Conservation (phyloP, 2,329 filamentous ascomycete genomes). For the Alternaria longipes region DNA sequence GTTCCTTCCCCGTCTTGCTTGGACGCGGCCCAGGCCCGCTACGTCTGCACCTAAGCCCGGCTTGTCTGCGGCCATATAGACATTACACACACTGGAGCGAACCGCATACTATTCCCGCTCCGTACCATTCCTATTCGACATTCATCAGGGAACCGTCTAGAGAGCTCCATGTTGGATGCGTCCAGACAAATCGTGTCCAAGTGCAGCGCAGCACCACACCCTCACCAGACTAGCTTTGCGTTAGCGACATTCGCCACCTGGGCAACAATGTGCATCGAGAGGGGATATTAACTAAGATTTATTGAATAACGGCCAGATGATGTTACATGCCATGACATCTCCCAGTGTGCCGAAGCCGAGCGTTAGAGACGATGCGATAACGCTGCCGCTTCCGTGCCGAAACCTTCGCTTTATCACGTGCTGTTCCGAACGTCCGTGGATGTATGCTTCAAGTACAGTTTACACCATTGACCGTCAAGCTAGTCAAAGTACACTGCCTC, state of each 20-base stretch:
- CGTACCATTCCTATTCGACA: constrained; percentile 33
- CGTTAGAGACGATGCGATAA: background rate
- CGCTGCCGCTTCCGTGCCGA: background rate
- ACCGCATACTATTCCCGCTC: constrained; percentile 18
- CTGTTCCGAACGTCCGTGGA: background rate
- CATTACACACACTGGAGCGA: constrained; percentile 7
- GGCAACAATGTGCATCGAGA: constrained; percentile 1
- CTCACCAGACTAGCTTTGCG: constrained; percentile 14
- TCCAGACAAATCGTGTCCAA: background rate
- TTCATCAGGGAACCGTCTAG: constrained; percentile 24
- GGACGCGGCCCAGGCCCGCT: constrained; percentile 35
- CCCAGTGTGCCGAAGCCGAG: background rate
- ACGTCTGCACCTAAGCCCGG: constrained; percentile 30
- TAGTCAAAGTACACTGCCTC: constrained; percentile 56
- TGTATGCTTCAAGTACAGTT: background rate
- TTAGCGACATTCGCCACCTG: constrained; percentile 19
- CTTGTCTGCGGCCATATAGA: constrained; percentile 18
- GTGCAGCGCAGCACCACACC: constrained; percentile 21
- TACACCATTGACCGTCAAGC: background rate
- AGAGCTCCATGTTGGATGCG: constrained; percentile 1
- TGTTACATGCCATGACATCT: constrained; percentile 6
- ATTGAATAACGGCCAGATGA: constrained; percentile 11
- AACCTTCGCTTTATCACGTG: constrained; percentile 1
- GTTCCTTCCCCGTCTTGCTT: constrained; percentile 20
- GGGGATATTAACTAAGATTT: constrained; percentile 1